These are phyloP conservation scores for Suillus clintonianus DNA, from an alignment of 768 basidiomycete species.

Conservation along the genomic window DNA sequence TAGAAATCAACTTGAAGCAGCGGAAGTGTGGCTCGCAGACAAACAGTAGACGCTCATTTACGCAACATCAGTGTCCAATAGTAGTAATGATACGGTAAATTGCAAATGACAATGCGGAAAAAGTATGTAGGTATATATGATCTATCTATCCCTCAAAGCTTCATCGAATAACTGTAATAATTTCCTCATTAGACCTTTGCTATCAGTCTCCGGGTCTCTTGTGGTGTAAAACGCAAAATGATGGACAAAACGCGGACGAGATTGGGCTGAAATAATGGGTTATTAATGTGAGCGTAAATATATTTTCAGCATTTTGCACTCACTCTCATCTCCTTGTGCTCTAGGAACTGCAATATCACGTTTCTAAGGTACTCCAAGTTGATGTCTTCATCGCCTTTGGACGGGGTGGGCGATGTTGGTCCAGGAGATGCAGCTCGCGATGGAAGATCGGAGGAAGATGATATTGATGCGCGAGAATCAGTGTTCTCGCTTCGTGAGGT, in stretches of 20 bases:
- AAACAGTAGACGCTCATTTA: not conserved
- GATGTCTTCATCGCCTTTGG: constrained; percentile 81
- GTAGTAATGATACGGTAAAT: not conserved
- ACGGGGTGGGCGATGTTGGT: constrained; percentile 25
- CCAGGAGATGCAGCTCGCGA: constrained; percentile 38
- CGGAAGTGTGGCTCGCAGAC: too few relatives aligned
- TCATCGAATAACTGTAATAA: not conserved
- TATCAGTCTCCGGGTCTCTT: constrained; percentile 86
- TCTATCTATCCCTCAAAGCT: not conserved
- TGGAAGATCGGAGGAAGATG: constrained; percentile 45
- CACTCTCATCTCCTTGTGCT: constrained; percentile 98
- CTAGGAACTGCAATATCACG: constrained; percentile 94
- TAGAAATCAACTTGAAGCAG: not conserved
- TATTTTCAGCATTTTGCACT: constrained; percentile 28
- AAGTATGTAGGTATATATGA: not conserved
- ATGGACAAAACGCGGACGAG: constrained; percentile 90
- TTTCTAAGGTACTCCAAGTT: constrained; percentile 96
- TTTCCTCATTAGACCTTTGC: constrained; percentile 66
- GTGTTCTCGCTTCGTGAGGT: constrained; percentile 43
- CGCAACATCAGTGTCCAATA: not conserved
- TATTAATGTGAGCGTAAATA: not conserved
- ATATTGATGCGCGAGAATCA: constrained; percentile 38
- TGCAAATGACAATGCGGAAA: not conserved
- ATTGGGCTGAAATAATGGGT: constrained; percentile 59
- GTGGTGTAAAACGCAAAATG: constrained; percentile 92